Evolutionary conservation across 345 rosid genomes (phyloP), one percentile per base, ranked within the genome.

Genomic region (Balakata baccata): DNA sequence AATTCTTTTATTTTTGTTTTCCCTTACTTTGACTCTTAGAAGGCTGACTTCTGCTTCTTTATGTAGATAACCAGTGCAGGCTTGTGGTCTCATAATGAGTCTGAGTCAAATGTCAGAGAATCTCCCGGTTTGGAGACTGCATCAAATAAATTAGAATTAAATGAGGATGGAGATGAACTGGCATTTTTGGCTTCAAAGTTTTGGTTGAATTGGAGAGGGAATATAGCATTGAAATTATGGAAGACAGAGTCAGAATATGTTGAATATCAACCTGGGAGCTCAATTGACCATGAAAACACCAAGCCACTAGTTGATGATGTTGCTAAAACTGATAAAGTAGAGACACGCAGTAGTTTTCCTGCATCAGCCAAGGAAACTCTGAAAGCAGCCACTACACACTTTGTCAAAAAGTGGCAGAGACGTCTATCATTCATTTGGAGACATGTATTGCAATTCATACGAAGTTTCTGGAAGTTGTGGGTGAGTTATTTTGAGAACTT

Each of bases 41-140:
- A 45, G 50, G 51, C 69, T 65, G 52, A 45, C 37, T 20, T 51
- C 63, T 79, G 20, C 70, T 54, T 52, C 70, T 79, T 87, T 73
- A 52, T 81, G 69, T 75, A 96, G 99, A 93, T 96, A 71, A 88
- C 94, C 63, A 88, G 98, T 80, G 94, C 93, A 14, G 96, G 96
- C 79, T 81, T 93, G 83, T 93, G 98, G 99, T 91, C 88, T 47
- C 90, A 78, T 52, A 83, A 75, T 74, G 84, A 77, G 64, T 83
- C 80, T 75, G 92, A 86, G 84, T 74, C 82, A 66, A 73, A 65
- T 71, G 75, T 78, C 72, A 64, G 53, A 25, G 82, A 82, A 59
- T 74, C 73, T 64, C 86, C 87, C 70, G 74, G 73, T 71, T 52
- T 72, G 73, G 78, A 81, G 62, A 68, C 76, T 75, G 75, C 72